These are phyloP conservation scores for Amanita subjunquillea DNA, from an alignment of 768 basidiomycete species.

Conservation along the genomic window DNA sequence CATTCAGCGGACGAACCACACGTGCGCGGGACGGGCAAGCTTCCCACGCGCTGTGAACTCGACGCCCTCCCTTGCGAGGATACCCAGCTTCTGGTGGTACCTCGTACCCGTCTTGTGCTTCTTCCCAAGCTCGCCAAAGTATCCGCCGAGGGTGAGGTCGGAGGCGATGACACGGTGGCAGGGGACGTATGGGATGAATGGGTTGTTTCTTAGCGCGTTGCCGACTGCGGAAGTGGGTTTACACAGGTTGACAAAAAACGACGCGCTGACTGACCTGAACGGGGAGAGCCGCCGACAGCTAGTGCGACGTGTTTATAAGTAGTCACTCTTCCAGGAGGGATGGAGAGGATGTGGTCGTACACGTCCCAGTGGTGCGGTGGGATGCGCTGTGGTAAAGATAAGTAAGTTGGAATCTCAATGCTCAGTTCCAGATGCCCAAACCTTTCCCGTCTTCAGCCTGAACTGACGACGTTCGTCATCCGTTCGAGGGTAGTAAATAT, in stretches of 20 bases:
- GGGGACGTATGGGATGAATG: conserved; percentile 57
- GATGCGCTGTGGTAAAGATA: conserved; percentile 40
- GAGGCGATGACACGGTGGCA: conserved; percentile 66
- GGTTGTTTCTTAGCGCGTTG: conserved; percentile 50
- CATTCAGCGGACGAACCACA: conserved; percentile 10
- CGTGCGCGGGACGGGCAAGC: conserved; percentile 15
- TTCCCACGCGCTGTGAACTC: conserved; percentile 34
- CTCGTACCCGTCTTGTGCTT: conserved; percentile 29
- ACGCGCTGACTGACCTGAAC: conserved; percentile 38
- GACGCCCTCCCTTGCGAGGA: conserved; percentile 46
- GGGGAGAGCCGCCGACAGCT: conserved; percentile 49
- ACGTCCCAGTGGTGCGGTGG: conserved; percentile 51
- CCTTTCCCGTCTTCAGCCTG: conserved; percentile 1
- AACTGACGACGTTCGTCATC: background rate
- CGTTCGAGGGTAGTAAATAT: background rate
- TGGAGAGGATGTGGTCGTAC: conserved; percentile 40
- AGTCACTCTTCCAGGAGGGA: conserved; percentile 41
- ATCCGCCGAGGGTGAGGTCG: conserved; percentile 51
- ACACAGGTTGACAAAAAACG: background rate
- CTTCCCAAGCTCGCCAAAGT: conserved; percentile 49
- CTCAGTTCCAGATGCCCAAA: background rate
- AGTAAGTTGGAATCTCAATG: background rate
- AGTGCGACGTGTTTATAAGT: conserved; percentile 46
- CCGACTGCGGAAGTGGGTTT: conserved; percentile 34
- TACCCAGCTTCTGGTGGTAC: conserved; percentile 35